A percentile compares a stretch with the other conserved stretches of the same genome.
Conservation (phyloP, 495 filamentous ascomycete genomes). For the Cenococcum geophilum region DNA sequence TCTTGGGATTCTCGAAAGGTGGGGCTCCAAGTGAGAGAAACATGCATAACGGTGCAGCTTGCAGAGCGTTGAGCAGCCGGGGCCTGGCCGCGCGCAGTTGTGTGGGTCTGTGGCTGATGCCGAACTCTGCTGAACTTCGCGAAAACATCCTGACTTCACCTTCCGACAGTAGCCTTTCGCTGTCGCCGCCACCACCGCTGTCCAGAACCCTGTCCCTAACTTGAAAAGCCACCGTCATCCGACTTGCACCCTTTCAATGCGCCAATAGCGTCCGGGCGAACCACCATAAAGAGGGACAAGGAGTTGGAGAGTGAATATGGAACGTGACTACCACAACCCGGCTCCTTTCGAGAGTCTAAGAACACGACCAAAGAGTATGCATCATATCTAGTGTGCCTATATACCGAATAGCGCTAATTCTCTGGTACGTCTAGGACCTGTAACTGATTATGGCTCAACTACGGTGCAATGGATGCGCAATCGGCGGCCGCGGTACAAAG, state of each 20-base stretch:
- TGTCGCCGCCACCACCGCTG: too few relatives aligned
- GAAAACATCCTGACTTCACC: too few relatives aligned
- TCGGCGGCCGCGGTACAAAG: conserved; percentile 68
- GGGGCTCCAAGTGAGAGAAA: not conserved
- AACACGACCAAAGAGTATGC: conserved; percentile 21
- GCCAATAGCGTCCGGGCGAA: not conserved
- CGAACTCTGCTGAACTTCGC: too few relatives aligned
- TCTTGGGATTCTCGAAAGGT: not conserved
- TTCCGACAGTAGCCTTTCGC: too few relatives aligned
- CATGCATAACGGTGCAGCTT: too few relatives aligned
- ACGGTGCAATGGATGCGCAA: conserved; percentile 90
- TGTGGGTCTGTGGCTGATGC: too few relatives aligned
- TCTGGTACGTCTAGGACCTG: conserved; percentile 53
- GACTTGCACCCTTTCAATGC: not conserved
- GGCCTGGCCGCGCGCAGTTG: too few relatives aligned
- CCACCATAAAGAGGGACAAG: too few relatives aligned
- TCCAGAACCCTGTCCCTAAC: too few relatives aligned
- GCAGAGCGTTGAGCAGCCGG: too few relatives aligned
- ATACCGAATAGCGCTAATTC: not conserved
- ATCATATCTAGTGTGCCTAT: not conserved
- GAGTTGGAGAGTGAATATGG: conserved; percentile 9
- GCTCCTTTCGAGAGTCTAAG: conserved; percentile 19
- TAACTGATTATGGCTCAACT: conserved; percentile 93
- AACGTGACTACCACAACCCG: conserved; percentile 20
- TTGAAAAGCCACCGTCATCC: too few relatives aligned